A percentile compares a stretch with the other conserved stretches of the same genome.
Conservation (phyloP, 2,329 filamentous ascomycete genomes). For the Geosmithia flava region DNA sequence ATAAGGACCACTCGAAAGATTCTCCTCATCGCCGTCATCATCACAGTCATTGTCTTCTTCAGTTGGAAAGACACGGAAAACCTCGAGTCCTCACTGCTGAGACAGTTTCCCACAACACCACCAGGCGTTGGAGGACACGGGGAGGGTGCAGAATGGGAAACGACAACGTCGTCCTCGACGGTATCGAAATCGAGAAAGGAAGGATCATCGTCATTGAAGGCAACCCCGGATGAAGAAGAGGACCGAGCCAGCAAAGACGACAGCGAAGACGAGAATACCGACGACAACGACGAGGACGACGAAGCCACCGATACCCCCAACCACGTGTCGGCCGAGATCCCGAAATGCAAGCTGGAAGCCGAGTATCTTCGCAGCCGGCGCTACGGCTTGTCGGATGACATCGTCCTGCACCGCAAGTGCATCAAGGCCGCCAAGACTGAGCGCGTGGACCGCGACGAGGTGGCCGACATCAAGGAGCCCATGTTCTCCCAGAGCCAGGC, state of each 20-base stretch:
- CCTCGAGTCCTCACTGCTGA: background rate
- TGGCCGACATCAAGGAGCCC: conserved; percentile 22
- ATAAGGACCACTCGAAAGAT: background rate
- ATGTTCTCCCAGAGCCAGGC: conserved; percentile 19
- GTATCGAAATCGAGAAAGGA: too few species aligned
- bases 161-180: too few species aligned
- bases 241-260: background rate
- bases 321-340: background rate
- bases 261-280: background rate
- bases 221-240: too few species aligned
- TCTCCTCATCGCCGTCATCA: conserved; percentile 9
- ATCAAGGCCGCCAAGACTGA: conserved; percentile 22
- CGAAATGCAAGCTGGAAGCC: conserved; percentile 12
- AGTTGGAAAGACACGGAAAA: background rate
- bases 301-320: background rate
- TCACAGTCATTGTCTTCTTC: background rate
- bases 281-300: background rate
- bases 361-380: conserved; percentile 15
- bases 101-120: background rate
- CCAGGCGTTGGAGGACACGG: background rate
- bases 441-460: conserved; percentile 19
- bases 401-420: conserved; percentile 31
- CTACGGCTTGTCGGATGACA: conserved; percentile 23
- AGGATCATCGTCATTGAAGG: too few species aligned
- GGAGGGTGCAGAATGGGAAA: background rate